phyloP scores from a whole-genome alignment of 2,329 filamentous ascomycete genomes.

The Coniochaeta pulveracea region DNA sequence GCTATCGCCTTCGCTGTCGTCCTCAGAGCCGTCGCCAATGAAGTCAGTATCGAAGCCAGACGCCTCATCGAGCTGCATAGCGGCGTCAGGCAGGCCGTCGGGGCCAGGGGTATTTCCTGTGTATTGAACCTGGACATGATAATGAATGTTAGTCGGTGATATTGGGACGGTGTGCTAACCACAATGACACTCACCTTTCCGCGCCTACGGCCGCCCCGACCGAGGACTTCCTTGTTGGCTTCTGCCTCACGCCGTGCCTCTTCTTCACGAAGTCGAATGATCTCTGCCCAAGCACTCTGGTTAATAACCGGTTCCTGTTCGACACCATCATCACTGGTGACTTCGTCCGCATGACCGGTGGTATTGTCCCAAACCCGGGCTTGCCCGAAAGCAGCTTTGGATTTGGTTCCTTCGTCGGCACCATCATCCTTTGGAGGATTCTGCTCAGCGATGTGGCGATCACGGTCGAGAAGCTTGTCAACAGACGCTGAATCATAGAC shows the following conservation, averaged over 20 bases:
- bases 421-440: constrained; percentile 51
- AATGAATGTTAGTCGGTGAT: no score
- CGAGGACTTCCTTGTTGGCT: constrained; percentile 61
- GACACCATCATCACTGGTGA: constrained; percentile 51
- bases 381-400: constrained; percentile 77
- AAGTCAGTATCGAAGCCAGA: constrained; percentile 17
- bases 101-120: no score
- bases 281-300: constrained; percentile 77
- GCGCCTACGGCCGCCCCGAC: constrained; percentile 70
- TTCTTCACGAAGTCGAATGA: constrained; percentile 71
- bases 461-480: constrained; percentile 80
- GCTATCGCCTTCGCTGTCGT: constrained; percentile 14
- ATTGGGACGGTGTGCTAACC: no score
- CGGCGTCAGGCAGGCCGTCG: constrained; percentile 13
- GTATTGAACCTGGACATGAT: no score
- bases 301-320: constrained; percentile 45
- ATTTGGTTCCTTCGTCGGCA: constrained; percentile 35
- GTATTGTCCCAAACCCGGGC: constrained; percentile 90
- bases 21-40: constrained; percentile 11
- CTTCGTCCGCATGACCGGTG: constrained; percentile 36
- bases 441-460: constrained; percentile 2
- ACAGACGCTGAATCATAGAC: constrained; percentile 71
- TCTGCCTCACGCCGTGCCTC: constrained; percentile 64
- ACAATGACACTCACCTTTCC: constrained; percentile 29
- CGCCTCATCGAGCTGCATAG: constrained; percentile 8